Conservation (phyloP, 306 rosid genomes). For the Cicer judaicum region DNA sequence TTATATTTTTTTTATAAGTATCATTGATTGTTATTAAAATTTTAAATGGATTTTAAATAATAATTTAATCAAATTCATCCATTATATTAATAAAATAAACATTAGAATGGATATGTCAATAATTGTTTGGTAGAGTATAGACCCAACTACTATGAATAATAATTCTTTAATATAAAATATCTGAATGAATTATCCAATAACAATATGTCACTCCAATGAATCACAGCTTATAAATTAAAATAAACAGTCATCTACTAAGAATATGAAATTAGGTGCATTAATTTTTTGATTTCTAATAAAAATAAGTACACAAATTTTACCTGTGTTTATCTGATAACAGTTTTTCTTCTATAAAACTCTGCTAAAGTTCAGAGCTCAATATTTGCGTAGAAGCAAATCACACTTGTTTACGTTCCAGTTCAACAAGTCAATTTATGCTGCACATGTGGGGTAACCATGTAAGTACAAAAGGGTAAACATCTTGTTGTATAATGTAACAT, state of each 20-base stretch:
- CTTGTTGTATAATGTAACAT: not conserved
- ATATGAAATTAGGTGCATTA: not conserved
- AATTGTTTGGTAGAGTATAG: not conserved
- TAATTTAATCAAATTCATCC: no score
- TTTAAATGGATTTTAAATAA: no score
- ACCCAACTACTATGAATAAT: not conserved
- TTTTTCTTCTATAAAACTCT: not conserved
- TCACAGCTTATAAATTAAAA: not conserved
- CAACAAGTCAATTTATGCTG: slow-evolving; percentile 28
- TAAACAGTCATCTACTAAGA: not conserved
- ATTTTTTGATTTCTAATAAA: no score
- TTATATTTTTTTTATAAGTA: no score
- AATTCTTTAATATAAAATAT: not conserved
- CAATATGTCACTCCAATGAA: not conserved
- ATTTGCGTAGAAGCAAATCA: not conserved
- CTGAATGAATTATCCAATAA: not conserved
- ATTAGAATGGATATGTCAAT: not conserved
- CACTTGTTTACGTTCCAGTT: slow-evolving; percentile 12
- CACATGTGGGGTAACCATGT: slow-evolving; percentile 9
- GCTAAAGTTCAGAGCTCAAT: not conserved
- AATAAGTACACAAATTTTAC: not conserved
- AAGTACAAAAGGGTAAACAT: slow-evolving; percentile 3
- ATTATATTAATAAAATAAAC: no score
- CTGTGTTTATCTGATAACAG: not conserved
- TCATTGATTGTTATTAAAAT: no score